Percentiles rank a stretch among this genome's conserved stretches.
These are phyloP conservation scores for Crithidia expoeki DNA, from an alignment of 208 protist genomes.

Conservation along the genomic window DNA sequence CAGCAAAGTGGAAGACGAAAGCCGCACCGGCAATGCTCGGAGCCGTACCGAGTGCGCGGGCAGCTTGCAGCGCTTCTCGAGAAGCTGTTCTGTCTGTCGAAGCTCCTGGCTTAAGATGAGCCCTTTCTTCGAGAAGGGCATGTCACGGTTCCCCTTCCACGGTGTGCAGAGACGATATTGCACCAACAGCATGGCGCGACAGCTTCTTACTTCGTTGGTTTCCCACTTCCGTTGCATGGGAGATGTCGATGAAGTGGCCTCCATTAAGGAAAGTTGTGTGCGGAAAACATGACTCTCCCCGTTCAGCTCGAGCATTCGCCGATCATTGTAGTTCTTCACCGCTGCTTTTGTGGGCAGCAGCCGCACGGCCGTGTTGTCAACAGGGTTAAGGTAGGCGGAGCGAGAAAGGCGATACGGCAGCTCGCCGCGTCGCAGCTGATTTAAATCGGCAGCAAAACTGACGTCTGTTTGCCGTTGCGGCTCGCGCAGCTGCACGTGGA, in stretches of 20 bases:
- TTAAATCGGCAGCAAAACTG: conserved; percentile 65
- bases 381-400: conserved; percentile 60
- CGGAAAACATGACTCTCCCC: conserved; percentile 54
- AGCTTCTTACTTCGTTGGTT: not conserved
- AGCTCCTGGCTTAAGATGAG: conserved; percentile 3
- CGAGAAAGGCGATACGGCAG: conserved; percentile 68
- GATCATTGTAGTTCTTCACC: conserved; percentile 73
- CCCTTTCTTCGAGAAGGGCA: not conserved
- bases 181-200: conserved; percentile 18
- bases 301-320: conserved; percentile 65
- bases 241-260: not conserved
- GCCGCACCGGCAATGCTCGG: conserved; percentile 13
- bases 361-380: conserved; percentile 62
- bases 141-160: not conserved
- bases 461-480: conserved; percentile 57
- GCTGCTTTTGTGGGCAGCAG: conserved; percentile 66
- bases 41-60: conserved; percentile 15
- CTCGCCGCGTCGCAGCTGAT: conserved; percentile 60
- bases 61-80: conserved; percentile 20
- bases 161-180: conserved; percentile 13
- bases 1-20: conserved; percentile 23
- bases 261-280: conserved; percentile 36
- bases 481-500: conserved; percentile 69
- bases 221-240: not conserved
- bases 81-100: not conserved